A percentile compares a stretch with the other conserved stretches of the same genome.
Conservation (phyloP, 805 yeast species). For the Wickerhamiella parazyma region DNA sequence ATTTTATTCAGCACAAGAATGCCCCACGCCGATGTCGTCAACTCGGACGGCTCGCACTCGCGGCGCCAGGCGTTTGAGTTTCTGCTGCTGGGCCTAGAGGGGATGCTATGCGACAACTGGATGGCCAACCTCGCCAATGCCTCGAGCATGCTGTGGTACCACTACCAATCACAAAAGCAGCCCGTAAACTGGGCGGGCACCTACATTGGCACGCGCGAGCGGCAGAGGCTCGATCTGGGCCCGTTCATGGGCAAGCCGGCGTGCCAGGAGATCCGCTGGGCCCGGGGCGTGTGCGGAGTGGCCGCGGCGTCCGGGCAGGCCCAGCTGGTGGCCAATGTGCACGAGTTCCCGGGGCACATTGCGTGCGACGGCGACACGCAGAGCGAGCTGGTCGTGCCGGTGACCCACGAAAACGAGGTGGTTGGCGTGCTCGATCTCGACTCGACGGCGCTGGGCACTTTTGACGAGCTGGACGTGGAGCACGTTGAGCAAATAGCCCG, state of each 20-base stretch:
- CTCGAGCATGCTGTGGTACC: constrained; percentile 78
- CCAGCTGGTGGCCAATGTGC: constrained; percentile 68
- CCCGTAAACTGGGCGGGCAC: constrained; percentile 90
- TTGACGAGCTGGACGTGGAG: constrained; percentile 46
- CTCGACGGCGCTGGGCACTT: constrained; percentile 51
- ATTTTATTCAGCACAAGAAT: background rate
- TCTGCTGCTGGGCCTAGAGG: constrained; percentile 47
- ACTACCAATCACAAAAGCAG: constrained; percentile 38
- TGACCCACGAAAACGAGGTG: constrained; percentile 32
- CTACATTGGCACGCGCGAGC: constrained; percentile 40
- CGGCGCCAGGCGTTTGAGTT: constrained; percentile 40
- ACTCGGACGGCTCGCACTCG: constrained; percentile 11
- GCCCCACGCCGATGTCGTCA: constrained; percentile 61
- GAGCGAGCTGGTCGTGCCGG: constrained; percentile 88
- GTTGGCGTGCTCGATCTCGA: constrained; percentile 82
- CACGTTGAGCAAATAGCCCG: constrained; percentile 48
- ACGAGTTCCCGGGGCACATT: constrained; percentile 77
- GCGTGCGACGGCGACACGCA: constrained; percentile 95
- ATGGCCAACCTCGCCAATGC: constrained; percentile 80
- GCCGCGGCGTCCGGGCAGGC: constrained; percentile 51
- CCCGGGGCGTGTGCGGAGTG: constrained; percentile 84
- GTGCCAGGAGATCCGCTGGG: constrained; percentile 67
- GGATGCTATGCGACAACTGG: constrained; percentile 64
- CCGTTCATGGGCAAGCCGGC: constrained; percentile 98
- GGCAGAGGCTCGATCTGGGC: constrained; percentile 50